Conservation (phyloP, 106 monocot species). For the Alisma plantagoaquatica region DNA sequence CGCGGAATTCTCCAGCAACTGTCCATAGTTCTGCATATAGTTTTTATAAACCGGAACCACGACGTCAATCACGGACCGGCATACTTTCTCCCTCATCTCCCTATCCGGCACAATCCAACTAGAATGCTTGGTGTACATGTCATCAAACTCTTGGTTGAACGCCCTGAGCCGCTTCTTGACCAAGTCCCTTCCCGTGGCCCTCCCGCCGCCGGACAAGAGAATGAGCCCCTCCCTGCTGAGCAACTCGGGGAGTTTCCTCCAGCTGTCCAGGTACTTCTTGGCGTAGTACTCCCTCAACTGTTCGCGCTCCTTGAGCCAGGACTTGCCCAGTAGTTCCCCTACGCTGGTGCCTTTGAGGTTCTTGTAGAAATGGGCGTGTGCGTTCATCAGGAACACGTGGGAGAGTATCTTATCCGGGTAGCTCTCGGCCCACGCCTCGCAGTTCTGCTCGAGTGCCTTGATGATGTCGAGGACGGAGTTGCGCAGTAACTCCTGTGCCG, state of each 20-base stretch:
- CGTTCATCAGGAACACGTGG: slow-evolving; percentile 78
- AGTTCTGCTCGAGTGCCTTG: slow-evolving; percentile 58
- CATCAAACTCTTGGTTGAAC: slow-evolving; percentile 78
- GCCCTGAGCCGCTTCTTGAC: slow-evolving; percentile 76
- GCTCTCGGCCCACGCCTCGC: slow-evolving; percentile 57
- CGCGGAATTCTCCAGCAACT: slow-evolving; percentile 68
- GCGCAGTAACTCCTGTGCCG: slow-evolving; percentile 41
- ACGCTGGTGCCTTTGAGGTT: slow-evolving; percentile 54
- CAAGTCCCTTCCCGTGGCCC: slow-evolving; percentile 75
- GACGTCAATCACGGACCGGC: slow-evolving; percentile 39
- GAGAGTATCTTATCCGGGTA: slow-evolving; percentile 44
- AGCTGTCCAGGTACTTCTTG: slow-evolving; percentile 52
- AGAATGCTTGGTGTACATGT: slow-evolving; percentile 61
- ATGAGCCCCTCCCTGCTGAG: slow-evolving; percentile 80
- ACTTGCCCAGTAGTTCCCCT: slow-evolving; percentile 56
- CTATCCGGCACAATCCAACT: slow-evolving; percentile 60
- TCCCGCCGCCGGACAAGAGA: slow-evolving; percentile 76
- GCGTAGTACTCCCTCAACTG: slow-evolving; percentile 70
- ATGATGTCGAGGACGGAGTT: slow-evolving; percentile 56
- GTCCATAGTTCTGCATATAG: slow-evolving; percentile 92
- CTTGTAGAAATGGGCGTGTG: slow-evolving; percentile 69
- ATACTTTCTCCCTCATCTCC: slow-evolving; percentile 70
- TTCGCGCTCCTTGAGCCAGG: slow-evolving; percentile 64
- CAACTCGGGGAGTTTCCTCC: slow-evolving; percentile 61
- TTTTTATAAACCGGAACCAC: slow-evolving; percentile 72